A percentile compares a stretch with the other conserved stretches of the same genome.
These are phyloP conservation scores for Camellia oleifera DNA, from an alignment of 179 eudicot genomes.

Conservation along the genomic window DNA sequence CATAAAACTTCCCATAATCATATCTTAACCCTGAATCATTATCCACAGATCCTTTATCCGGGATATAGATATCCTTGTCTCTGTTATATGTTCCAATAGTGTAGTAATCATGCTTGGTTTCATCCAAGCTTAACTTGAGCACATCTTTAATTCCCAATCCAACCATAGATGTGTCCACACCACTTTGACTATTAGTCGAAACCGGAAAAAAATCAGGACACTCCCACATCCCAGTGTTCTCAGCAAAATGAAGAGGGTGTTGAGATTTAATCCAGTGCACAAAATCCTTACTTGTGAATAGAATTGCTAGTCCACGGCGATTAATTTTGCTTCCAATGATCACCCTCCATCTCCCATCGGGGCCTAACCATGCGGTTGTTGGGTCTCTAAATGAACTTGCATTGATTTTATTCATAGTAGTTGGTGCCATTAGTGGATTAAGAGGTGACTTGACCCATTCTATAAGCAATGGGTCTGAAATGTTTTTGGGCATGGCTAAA, in stretches of 20 bases:
- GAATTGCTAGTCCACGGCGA: constrained; percentile 33
- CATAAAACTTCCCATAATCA: constrained; percentile 65
- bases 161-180: constrained; percentile 34
- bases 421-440: constrained; percentile 39
- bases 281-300: constrained; percentile 48
- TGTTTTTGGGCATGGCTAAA: constrained; percentile 46
- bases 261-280: constrained; percentile 31
- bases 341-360: constrained; percentile 43
- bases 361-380: constrained; percentile 49
- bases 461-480: constrained; percentile 45
- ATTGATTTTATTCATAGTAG: constrained; percentile 29
- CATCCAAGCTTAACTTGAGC: constrained; percentile 45
- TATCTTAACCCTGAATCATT: constrained; percentile 34
- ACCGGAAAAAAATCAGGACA: constrained; percentile 77
- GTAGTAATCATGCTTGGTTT: constrained; percentile 44
- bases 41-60: constrained; percentile 34
- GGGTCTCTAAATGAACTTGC: constrained; percentile 43
- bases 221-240: constrained; percentile 58
- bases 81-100: constrained; percentile 42
- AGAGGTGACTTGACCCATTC: constrained; percentile 34
- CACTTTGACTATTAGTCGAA: constrained; percentile 11
- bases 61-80: constrained; percentile 26
- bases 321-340: constrained; percentile 27
- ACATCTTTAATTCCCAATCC: constrained; percentile 36
- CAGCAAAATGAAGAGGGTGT: constrained; percentile 41